Conservation (phyloP, 1,284 basidiomycete species). For the Naganishia sp. region DNA sequence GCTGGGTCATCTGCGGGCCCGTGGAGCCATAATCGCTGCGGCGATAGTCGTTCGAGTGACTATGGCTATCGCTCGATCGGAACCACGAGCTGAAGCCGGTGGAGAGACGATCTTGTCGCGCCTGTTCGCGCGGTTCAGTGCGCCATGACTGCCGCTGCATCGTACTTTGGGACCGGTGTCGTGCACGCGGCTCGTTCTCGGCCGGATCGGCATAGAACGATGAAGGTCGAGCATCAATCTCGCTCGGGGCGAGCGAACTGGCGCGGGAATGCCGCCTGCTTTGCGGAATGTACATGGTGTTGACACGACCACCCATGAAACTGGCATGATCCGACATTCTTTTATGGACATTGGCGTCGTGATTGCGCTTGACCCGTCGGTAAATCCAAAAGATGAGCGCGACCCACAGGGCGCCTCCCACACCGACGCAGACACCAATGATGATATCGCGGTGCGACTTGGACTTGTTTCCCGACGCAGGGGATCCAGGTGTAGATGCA, state of each 20-base stretch:
- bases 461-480: slow-evolving; percentile 26
- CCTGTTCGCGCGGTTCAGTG: slow-evolving; percentile 5
- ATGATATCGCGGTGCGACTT: slow-evolving; percentile 48
- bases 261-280: slow-evolving; percentile 37
- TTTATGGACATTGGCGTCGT: slow-evolving; percentile 52
- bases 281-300: slow-evolving; percentile 35
- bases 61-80: slow-evolving; percentile 34
- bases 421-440: slow-evolving; percentile 53
- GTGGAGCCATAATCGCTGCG: neutral
- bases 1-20: slow-evolving; percentile 27
- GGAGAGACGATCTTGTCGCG: slow-evolving; percentile 13
- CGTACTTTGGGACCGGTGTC: slow-evolving; percentile 15
- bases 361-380: slow-evolving; percentile 50
- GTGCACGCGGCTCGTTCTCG: slow-evolving; percentile 45
- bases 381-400: slow-evolving; percentile 53
- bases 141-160: slow-evolving; percentile 11
- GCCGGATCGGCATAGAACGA: slow-evolving; percentile 54
- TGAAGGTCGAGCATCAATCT: slow-evolving; percentile 53
- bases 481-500: slow-evolving; percentile 26
- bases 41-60: slow-evolving; percentile 26
- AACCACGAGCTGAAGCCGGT: slow-evolving; percentile 34
- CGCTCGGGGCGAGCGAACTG: slow-evolving; percentile 49
- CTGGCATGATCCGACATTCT: slow-evolving; percentile 51
- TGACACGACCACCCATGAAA: slow-evolving; percentile 42
- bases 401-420: slow-evolving; percentile 52